Percentiles rank a stretch among this genome's conserved stretches.
phyloP scores from a whole-genome alignment of 768 basidiomycete species.

The Pulveroboletus ravenelii region DNA sequence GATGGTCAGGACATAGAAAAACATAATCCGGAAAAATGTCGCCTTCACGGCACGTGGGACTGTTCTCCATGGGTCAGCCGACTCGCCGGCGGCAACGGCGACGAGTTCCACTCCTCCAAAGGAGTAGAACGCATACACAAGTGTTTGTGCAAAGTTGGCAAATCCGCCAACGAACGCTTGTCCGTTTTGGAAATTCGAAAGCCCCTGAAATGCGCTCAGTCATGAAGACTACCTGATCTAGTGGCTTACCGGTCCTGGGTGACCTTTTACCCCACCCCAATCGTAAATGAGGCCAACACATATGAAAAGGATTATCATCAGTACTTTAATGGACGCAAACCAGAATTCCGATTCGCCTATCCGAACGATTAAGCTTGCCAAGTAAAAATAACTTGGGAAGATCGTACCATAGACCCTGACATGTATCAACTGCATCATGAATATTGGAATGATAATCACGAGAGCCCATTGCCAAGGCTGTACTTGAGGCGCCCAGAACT shows the following conservation, averaged over 20 bases:
- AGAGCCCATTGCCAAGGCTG: constrained; percentile 55
- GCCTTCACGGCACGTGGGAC: constrained; percentile 64
- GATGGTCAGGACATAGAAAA: constrained; percentile 64
- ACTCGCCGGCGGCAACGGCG: constrained; percentile 69
- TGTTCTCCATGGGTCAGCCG: constrained; percentile 54
- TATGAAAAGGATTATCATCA: constrained; percentile 59
- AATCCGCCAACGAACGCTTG: constrained; percentile 56
- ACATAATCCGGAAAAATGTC: constrained; percentile 59
- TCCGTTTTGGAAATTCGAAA: constrained; percentile 44
- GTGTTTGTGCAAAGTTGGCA: constrained; percentile 48
- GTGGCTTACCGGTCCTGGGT: constrained; percentile 50
- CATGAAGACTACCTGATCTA: not conserved
- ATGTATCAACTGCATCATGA: constrained; percentile 50
- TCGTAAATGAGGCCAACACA: constrained; percentile 57
- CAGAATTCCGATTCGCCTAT: constrained; percentile 60
- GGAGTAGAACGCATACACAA: constrained; percentile 69
- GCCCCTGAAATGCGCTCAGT: constrained; percentile 36
- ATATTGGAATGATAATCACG: constrained; percentile 49
- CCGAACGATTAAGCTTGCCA: not conserved
- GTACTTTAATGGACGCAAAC: constrained; percentile 60
- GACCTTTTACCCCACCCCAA: constrained; percentile 55
- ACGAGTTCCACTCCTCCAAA: constrained; percentile 68
- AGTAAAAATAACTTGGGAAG: not conserved
- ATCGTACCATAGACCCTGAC: constrained; percentile 52
- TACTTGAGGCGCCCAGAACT: constrained; percentile 45